These are phyloP conservation scores for Fallopia convolvulus DNA, from an alignment of 148 eudicot species.

Conservation along the genomic window DNA sequence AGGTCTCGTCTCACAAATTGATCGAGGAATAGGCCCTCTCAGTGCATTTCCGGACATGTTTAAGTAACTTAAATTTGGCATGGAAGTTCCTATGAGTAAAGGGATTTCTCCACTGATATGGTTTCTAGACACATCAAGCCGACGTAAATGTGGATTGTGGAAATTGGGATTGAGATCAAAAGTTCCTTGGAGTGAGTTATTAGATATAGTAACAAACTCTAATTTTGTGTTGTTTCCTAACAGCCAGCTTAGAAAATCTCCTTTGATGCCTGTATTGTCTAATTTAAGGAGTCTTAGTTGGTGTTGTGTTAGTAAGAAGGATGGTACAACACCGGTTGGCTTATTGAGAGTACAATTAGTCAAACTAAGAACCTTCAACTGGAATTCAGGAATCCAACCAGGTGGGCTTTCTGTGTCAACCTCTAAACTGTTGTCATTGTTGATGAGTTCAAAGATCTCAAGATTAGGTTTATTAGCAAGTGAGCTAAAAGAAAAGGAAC, in stretches of 20 bases:
- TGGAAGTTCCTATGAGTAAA: neutral
- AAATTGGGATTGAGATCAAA: neutral
- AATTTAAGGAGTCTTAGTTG: neutral
- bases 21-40: neutral
- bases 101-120: constrained; percentile 2
- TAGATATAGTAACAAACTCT: neutral
- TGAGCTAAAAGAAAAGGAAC: constrained; percentile 12
- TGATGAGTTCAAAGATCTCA: neutral
- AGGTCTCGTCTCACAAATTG: constrained; percentile 2
- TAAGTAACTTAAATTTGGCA: neutral
- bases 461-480: constrained; percentile 5
- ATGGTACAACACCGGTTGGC: neutral
- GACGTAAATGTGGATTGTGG: neutral
- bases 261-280: neutral
- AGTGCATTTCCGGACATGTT: constrained; percentile 2
- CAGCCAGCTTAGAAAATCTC: neutral
- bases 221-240: constrained; percentile 5
- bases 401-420: constrained; percentile 1
- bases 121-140: neutral
- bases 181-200: neutral
- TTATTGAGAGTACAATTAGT: neutral
- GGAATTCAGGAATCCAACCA: constrained; percentile 1
- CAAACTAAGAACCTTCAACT: neutral
- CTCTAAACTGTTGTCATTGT: neutral
- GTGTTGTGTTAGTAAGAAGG: neutral